These are phyloP conservation scores for Colletotrichum sublineola DNA, from an alignment of 2,329 filamentous ascomycete genomes.

Conservation along the genomic window DNA sequence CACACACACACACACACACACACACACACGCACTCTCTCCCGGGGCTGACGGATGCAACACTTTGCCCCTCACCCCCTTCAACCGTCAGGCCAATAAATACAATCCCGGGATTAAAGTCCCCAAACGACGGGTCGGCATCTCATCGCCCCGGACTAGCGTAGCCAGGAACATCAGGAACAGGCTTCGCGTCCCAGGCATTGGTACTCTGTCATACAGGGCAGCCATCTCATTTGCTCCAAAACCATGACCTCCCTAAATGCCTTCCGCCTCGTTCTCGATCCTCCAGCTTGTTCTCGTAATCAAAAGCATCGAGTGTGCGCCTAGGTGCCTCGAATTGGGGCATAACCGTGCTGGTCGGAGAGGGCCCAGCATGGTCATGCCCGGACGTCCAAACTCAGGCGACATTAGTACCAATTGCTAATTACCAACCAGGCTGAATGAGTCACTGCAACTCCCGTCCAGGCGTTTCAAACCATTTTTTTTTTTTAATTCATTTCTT, in stretches of 20 bases:
- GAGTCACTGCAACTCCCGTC: conserved; percentile 10
- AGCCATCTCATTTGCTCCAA: not conserved
- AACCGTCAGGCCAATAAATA: conserved; percentile 18
- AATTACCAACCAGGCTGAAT: not conserved
- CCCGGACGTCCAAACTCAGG: not conserved
- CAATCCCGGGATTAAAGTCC: not conserved
- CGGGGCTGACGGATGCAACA: not conserved
- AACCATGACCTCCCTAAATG: not conserved
- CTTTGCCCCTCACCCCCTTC: conserved; percentile 16
- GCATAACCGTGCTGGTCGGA: not conserved
- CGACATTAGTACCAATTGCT: not conserved
- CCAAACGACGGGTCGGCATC: conserved; percentile 28
- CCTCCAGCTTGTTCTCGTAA: not conserved
- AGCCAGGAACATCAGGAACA: conserved; percentile 14
- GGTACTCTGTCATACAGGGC: conserved; percentile 24
- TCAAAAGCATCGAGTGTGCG: not conserved
- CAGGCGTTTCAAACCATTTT: conserved; percentile 4
- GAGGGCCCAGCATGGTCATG: not conserved
- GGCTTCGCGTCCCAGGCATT: conserved; percentile 17
- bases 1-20: not conserved
- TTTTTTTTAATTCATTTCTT: no score
- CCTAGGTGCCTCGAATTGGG: not conserved
- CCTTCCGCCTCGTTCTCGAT: not conserved
- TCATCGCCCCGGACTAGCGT: conserved; percentile 29
- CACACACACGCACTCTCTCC: not conserved